A percentile compares a stretch with the other conserved stretches of the same genome.
Evolutionary conservation across 2,329 filamentous ascomycete genomes (phyloP).

Genomic region (Sporothrix mexicana): DNA sequence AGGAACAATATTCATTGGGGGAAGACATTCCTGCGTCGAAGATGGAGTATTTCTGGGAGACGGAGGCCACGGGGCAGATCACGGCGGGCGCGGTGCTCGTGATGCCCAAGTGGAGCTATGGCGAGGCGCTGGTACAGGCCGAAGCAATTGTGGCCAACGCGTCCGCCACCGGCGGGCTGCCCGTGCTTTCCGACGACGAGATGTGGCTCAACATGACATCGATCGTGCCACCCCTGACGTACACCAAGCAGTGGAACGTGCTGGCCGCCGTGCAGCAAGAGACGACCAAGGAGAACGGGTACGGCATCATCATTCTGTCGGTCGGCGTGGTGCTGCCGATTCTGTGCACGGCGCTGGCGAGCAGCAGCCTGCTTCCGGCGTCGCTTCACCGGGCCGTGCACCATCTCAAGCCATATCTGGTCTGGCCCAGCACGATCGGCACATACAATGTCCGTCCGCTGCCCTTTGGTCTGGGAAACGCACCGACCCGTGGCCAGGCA

Average conservation of each 20-base stretch:
- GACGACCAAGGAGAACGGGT: slow-evolving; percentile 11
- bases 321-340: not conserved
- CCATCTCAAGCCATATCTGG: not conserved
- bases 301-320: not conserved
- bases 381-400: not conserved
- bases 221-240: not conserved
- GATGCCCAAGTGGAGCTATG: slow-evolving; percentile 7
- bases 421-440: slow-evolving; percentile 12
- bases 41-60: slow-evolving; percentile 18
- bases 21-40: not conserved
- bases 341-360: not conserved
- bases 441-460: slow-evolving; percentile 1
- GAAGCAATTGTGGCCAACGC: not conserved
- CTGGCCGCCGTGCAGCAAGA: not conserved
- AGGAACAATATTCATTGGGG: not conserved
- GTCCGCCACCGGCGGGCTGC: not conserved
- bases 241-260: not conserved
- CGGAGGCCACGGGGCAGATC: slow-evolving; percentile 14
- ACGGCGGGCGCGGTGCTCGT: not conserved
- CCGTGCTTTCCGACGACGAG: not conserved
- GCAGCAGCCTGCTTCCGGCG: slow-evolving; percentile 1
- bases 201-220: slow-evolving; percentile 5
- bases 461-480: not conserved
- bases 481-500: not conserved
- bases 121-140: not conserved